Evolutionary conservation across 139 green algal species (phyloP).

Genomic region (Picocystis salinarum): DNA sequence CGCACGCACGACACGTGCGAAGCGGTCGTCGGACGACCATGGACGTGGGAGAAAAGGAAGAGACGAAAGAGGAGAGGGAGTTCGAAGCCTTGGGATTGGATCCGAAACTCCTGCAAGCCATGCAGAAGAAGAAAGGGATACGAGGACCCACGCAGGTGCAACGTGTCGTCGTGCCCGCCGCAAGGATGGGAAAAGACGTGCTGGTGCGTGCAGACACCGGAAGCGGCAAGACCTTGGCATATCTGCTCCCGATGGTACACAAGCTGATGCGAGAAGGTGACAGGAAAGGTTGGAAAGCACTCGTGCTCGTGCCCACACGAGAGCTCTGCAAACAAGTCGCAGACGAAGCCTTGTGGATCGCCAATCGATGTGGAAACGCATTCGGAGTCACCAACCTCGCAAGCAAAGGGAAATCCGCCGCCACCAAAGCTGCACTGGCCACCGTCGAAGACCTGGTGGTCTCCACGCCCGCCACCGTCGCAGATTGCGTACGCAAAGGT

Average conservation of each 20-base stretch:
- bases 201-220: neutral
- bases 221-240: conserved; percentile 28
- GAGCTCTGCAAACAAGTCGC: conserved; percentile 84
- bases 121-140: conserved; percentile 35
- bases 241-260: conserved; percentile 63
- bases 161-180: neutral
- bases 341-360: conserved; percentile 20
- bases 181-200: neutral
- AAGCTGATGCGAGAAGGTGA: conserved; percentile 21
- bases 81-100: conserved; percentile 52
- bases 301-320: conserved; percentile 73
- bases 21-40: too few relatives aligned
- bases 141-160: conserved; percentile 46
- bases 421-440: conserved; percentile 9
- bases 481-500: conserved; percentile 27
- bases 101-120: conserved; percentile 38
- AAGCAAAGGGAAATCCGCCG: neutral
- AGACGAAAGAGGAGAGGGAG: neutral
- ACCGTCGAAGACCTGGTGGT: conserved; percentile 53
- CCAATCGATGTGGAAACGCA: conserved; percentile 12
- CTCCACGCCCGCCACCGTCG: conserved; percentile 47
- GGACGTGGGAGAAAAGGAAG: neutral
- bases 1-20: too few relatives aligned
- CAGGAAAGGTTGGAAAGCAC: neutral
- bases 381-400: conserved; percentile 7